Evolutionary conservation across 225 moss, liverwort and hornwort species (phyloP), one percentile per base, ranked within the genome.

Genomic region (Pseudisothecium myosuroides): DNA sequence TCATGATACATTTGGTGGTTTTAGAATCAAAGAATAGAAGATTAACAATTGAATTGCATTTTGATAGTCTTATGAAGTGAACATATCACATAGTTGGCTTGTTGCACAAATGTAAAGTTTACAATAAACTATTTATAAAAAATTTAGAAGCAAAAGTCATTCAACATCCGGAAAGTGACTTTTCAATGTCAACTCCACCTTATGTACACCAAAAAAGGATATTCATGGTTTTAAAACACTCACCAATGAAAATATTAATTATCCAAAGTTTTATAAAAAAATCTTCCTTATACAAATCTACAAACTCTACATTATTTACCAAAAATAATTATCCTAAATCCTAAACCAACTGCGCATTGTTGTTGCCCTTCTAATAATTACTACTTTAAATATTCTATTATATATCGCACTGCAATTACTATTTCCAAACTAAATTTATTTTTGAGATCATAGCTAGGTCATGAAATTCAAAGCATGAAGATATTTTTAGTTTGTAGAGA

Each of bases 81-180:
- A 16, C 17, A 10, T 13, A 9, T 47, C 47, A 73, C 3, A n/a
- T n/a, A n/a, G n/a, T n/a, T n/a, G n/a, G n/a, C 1, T 18, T 26
- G 37, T 34, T 72, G 28, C 6, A 3, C 17, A 45, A 72, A 17
- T 43, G 10, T 28, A 72, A 72, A 43, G 17, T 41, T 72, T 3
- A 43, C 43, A 72, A 43, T 10, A 6, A 28, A 73, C 3, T 73
- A 28, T 17, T 28, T 28, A 45, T 28, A 28, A 50, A 43, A 43
- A 2, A 43, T 27, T 28, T 72, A 3, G 28, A 2, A 28, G 2
- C 5, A 72, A 28, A 43, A 43, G 10, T 28, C 17, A 43, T 13
- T 9, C 1, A 28, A 72, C 43, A 72, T 71, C 3, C 0, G 9
- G 0, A 72, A 72, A 28, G 17, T 28, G 0, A 45, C 10, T 28